Percentiles rank a stretch among this genome's conserved stretches.
These are phyloP conservation scores for Stagonosporopsis chrysanthemi DNA, from an alignment of 2,329 filamentous ascomycete genomes.

Conservation along the genomic window DNA sequence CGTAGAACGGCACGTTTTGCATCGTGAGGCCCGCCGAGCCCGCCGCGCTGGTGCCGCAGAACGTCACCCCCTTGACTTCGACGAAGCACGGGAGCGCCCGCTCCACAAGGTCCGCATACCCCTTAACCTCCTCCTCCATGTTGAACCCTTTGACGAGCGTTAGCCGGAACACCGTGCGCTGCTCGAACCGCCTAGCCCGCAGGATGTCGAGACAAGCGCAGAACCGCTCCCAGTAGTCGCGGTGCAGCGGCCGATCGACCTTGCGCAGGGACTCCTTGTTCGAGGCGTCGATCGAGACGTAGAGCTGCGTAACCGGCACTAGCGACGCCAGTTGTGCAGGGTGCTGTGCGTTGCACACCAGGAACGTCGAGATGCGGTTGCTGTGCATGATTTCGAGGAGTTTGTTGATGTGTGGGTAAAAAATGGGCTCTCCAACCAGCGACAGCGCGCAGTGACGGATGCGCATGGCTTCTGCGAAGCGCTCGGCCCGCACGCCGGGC, in stretches of 20 bases:
- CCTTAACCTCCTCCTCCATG: conserved; percentile 88
- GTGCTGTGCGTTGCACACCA: conserved; percentile 97
- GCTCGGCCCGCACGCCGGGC: conserved; percentile 87
- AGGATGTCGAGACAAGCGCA: conserved; percentile 89
- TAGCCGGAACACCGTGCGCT: conserved; percentile 92
- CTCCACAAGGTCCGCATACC: conserved; percentile 89
- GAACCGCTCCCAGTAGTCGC: conserved; percentile 98
- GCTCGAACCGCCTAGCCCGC: conserved; percentile 79
- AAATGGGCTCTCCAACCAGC: conserved; percentile 96
- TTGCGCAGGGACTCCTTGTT: conserved; percentile 86
- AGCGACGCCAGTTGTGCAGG: conserved; percentile 86
- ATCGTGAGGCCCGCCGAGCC: conserved; percentile 89
- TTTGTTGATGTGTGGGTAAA: conserved; percentile 97
- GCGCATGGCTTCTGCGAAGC: conserved; percentile 90
- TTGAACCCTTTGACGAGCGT: conserved; percentile 99
- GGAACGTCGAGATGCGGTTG: conserved; percentile 89
- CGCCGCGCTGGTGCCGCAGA: conserved; percentile 88
- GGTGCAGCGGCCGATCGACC: conserved; percentile 90
- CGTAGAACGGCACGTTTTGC: conserved; percentile 96
- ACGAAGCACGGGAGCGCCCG: conserved; percentile 88
- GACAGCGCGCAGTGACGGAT: conserved; percentile 93
- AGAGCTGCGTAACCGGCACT: conserved; percentile 89
- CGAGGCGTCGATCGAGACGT: conserved; percentile 94
- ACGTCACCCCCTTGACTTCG: conserved; percentile 96
- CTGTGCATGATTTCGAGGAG: conserved; percentile 83